phyloP scores from a whole-genome alignment of 345 rosid species.

The Microcos paniculata region DNA sequence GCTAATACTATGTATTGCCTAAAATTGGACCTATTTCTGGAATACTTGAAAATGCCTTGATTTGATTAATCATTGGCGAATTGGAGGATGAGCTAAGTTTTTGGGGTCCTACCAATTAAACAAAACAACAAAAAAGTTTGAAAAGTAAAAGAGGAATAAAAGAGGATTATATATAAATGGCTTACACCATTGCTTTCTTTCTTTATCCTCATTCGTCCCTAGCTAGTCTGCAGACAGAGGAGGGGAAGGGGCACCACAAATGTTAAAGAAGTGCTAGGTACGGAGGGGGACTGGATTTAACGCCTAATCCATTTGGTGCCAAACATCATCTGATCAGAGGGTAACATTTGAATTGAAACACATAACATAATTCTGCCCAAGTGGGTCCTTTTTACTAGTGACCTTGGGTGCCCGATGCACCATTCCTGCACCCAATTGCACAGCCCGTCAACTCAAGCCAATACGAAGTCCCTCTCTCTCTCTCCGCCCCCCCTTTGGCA shows the following conservation, averaged over 20 bases:
- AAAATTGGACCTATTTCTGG: slow-evolving; percentile 5
- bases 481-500: not conserved
- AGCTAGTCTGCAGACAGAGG: slow-evolving; percentile 24
- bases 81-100: slow-evolving; percentile 17
- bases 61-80: slow-evolving; percentile 29
- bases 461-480: not conserved
- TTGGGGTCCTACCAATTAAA: slow-evolving; percentile 29
- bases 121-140: slow-evolving; percentile 18
- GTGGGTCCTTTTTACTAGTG: slow-evolving; percentile 28
- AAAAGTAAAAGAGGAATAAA: slow-evolving; percentile 5
- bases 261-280: slow-evolving; percentile 31
- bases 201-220: slow-evolving; percentile 16
- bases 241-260: slow-evolving; percentile 24
- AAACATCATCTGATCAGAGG: slow-evolving; percentile 11
- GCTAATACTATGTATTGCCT: slow-evolving; percentile 10
- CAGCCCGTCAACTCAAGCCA: slow-evolving; percentile 29
- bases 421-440: slow-evolving; percentile 21
- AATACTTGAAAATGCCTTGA: slow-evolving; percentile 21
- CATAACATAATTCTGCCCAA: not conserved
- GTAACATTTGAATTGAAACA: slow-evolving; percentile 18
- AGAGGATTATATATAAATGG: slow-evolving; percentile 3
- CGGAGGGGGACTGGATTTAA: slow-evolving; percentile 44
- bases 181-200: slow-evolving; percentile 3
- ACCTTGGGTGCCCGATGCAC: slow-evolving; percentile 28
- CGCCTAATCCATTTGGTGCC: slow-evolving; percentile 16